Evolutionary conservation across 805 yeast species (phyloP).

Genomic region (Kuraishia hungarica): DNA sequence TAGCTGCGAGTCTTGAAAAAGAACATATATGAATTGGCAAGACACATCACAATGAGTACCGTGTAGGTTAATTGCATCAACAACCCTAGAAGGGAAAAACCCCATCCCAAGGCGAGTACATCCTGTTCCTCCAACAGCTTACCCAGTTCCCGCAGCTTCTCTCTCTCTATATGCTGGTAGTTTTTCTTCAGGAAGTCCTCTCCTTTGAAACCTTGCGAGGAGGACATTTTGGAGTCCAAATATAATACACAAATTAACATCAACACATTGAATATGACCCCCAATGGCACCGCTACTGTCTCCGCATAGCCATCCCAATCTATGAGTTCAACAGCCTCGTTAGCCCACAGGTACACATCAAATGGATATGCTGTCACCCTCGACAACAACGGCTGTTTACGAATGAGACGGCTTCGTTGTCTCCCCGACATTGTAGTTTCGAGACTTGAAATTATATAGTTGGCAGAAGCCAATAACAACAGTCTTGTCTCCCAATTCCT

Average conservation of each 20-base stretch:
- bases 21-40: not conserved
- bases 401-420: not conserved
- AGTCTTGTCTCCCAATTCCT: no score
- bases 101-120: not conserved
- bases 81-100: not conserved
- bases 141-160: not conserved
- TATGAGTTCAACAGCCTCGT: constrained; percentile 14
- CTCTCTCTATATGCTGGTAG: not conserved
- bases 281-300: constrained; percentile 11
- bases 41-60: not conserved
- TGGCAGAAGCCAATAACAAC: no score
- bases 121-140: not conserved
- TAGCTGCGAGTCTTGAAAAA: not conserved
- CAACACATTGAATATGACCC: constrained; percentile 9
- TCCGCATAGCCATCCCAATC: constrained; percentile 19
- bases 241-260: constrained; percentile 9
- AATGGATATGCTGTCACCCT: constrained; percentile 10
- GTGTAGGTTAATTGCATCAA: not conserved
- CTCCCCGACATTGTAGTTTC: not conserved
- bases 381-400: not conserved
- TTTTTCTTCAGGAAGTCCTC: constrained; percentile 6
- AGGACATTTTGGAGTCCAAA: constrained; percentile 2
- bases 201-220: constrained; percentile 1
- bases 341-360: constrained; percentile 14
- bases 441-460: no score